A percentile compares a stretch with the other conserved stretches of the same genome.
phyloP scores from a whole-genome alignment of 345 rosid genomes.

The Theobroma cacao region DNA sequence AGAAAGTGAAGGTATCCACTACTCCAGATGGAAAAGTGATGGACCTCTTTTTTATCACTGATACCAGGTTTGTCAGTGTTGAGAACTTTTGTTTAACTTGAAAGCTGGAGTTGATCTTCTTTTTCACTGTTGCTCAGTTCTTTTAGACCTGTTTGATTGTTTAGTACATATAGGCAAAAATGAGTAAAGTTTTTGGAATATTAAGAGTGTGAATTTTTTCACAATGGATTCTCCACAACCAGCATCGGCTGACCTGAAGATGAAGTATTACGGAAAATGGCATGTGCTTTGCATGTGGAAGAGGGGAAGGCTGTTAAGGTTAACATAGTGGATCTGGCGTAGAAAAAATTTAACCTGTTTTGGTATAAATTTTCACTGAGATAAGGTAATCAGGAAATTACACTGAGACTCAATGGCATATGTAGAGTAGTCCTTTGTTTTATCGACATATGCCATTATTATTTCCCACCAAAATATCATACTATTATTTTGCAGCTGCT shows the following conservation, averaged over 20 bases:
- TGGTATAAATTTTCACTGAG: no score
- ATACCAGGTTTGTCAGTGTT: conserved; percentile 52
- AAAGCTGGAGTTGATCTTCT: neutral
- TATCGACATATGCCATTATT: no score
- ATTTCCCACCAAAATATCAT: no score
- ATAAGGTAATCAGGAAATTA: no score
- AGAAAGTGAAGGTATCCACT: conserved; percentile 64
- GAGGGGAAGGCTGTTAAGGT: neutral
- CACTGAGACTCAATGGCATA: no score
- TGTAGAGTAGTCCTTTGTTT: no score
- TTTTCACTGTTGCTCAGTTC: neutral
- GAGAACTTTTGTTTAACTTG: conserved; percentile 6
- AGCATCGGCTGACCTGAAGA: neutral
- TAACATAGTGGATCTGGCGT: neutral
- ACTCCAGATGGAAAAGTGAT: conserved; percentile 70
- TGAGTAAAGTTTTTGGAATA: neutral
- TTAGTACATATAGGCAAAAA: neutral
- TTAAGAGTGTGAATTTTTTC: neutral
- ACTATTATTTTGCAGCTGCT: no score
- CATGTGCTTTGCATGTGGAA: neutral
- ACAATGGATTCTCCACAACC: neutral
- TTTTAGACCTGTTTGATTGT: neutral
- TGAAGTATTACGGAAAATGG: no score
- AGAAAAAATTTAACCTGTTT: no score
- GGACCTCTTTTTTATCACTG: conserved; percentile 70